phyloP scores from a whole-genome alignment of 1,284 basidiomycete genomes.

The Cryptococcus sp. region DNA sequence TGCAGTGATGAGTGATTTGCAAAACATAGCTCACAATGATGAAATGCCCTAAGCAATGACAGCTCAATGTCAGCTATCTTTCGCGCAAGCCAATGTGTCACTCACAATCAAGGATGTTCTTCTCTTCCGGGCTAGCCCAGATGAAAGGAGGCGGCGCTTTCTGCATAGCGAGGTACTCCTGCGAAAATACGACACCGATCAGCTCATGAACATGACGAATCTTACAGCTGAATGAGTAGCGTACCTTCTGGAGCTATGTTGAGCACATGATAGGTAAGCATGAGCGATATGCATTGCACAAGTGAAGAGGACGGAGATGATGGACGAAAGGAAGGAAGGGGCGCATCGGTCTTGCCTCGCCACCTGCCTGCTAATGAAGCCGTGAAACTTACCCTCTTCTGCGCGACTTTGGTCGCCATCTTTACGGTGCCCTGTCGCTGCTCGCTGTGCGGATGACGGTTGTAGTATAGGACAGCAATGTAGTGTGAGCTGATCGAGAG shows the following conservation, averaged over 20 bases:
- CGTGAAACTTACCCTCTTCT: conserved; percentile 49
- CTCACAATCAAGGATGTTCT: conserved; percentile 74
- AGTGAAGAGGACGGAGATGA: not conserved
- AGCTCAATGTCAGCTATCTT: conserved; percentile 9
- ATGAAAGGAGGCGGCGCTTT: conserved; percentile 90
- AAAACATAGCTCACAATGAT: conserved; percentile 66
- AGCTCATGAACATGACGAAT: not conserved
- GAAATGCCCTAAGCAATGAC: conserved; percentile 70
- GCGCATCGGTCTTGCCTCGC: not conserved
- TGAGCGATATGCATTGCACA: not conserved
- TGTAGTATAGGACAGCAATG: no score
- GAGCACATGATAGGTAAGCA: not conserved
- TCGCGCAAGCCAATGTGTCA: not conserved
- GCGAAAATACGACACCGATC: conserved; percentile 39
- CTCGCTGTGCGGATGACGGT: no score
- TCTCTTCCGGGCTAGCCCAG: conserved; percentile 91
- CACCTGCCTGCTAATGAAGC: not conserved
- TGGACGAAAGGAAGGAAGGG: not conserved
- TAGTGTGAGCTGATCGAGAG: no score
- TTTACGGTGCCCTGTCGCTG: no score
- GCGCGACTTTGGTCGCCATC: conserved; percentile 55
- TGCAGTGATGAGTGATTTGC: not conserved
- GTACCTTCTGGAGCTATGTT: conserved; percentile 49
- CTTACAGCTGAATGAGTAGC: not conserved
- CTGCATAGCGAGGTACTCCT: conserved; percentile 93